phyloP scores from a whole-genome alignment of 805 yeast species.

The Zygosaccharomyces gambellarensis region DNA sequence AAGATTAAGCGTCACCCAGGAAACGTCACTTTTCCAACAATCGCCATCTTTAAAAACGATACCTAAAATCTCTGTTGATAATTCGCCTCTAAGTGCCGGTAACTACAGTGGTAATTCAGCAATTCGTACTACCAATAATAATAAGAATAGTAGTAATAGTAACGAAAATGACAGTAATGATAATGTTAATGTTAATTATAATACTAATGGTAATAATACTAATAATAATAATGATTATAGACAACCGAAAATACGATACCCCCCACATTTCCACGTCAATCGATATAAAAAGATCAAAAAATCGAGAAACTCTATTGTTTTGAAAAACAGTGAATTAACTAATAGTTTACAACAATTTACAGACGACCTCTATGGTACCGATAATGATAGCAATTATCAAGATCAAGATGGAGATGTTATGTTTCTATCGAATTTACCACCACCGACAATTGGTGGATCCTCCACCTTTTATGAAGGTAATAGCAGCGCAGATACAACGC shows the following conservation, averaged over 20 bases:
- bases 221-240: slow-evolving; percentile 2
- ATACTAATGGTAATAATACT: not conserved
- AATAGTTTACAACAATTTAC: slow-evolving; percentile 34
- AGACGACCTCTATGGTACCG: slow-evolving; percentile 34
- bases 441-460: slow-evolving; percentile 7
- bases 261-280: slow-evolving; percentile 16
- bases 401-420: slow-evolving; percentile 10
- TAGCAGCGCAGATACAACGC: slow-evolving; percentile 18
- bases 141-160: not conserved
- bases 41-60: slow-evolving; percentile 21
- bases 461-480: slow-evolving; percentile 3
- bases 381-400: slow-evolving; percentile 5
- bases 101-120: not conserved
- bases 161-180: not conserved
- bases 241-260: slow-evolving; percentile 8
- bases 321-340: slow-evolving; percentile 31
- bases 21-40: slow-evolving; percentile 16
- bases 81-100: slow-evolving; percentile 19
- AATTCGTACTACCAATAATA: not conserved
- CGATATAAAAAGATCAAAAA: slow-evolving; percentile 27
- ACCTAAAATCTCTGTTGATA: slow-evolving; percentile 16
- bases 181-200: slow-evolving; percentile 2
- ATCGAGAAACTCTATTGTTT: slow-evolving; percentile 26
- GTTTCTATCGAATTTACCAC: slow-evolving; percentile 14
- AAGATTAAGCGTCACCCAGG: slow-evolving; percentile 16